Conservation (phyloP, 2,329 filamentous ascomycete species). For the Metarhizium brunneum region DNA sequence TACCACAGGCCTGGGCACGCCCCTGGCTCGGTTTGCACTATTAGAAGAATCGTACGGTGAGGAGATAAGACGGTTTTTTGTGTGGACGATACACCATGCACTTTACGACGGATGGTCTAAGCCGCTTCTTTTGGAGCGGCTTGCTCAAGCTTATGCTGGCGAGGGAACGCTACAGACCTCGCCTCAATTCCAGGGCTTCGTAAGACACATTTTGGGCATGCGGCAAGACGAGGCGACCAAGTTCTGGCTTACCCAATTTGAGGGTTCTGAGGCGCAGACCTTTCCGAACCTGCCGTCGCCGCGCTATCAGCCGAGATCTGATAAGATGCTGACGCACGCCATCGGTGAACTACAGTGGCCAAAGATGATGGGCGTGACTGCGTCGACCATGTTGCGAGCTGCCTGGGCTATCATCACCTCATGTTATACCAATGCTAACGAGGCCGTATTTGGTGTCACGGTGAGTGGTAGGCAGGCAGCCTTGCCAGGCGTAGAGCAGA, state of each 20-base stretch:
- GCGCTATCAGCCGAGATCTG: constrained; percentile 1
- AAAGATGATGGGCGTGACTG: constrained; percentile 11
- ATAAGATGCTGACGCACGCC: neutral
- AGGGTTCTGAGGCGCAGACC: constrained; percentile 11
- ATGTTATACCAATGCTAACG: constrained; percentile 23
- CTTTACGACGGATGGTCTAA: constrained; percentile 46
- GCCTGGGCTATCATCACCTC: constrained; percentile 25
- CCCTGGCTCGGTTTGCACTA: constrained; percentile 8
- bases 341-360: constrained; percentile 8
- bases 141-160: constrained; percentile 9
- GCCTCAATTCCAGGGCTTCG: constrained; percentile 27
- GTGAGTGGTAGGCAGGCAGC: constrained; percentile 17
- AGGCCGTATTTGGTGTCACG: constrained; percentile 20
- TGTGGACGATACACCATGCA: constrained; percentile 26
- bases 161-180: neutral
- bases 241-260: constrained; percentile 32
- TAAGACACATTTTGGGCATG: constrained; percentile 30
- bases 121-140: constrained; percentile 20
- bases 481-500: constrained; percentile 15
- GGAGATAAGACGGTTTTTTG: neutral
- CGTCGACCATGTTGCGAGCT: constrained; percentile 15
- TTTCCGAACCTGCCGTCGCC: constrained; percentile 8
- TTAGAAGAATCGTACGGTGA: neutral
- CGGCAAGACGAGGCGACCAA: constrained; percentile 13
- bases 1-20: constrained; percentile 8